Percentiles rank a stretch among this genome's conserved stretches.
Conservation (phyloP, 1,284 basidiomycete genomes). For the Sanghuangporus weigelae region DNA sequence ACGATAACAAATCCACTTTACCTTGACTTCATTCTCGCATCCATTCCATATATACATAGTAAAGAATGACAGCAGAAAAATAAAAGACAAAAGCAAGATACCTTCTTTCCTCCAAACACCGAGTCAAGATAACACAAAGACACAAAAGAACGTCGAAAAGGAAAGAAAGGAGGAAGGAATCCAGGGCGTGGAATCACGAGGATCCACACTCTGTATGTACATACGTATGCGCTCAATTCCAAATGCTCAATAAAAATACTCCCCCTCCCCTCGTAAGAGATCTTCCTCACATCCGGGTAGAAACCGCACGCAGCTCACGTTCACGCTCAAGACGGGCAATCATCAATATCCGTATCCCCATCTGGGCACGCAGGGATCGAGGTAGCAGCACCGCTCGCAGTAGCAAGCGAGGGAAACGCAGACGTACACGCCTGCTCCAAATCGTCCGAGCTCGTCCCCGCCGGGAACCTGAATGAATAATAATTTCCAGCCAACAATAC, state of each 20-base stretch:
- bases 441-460: conserved; percentile 12
- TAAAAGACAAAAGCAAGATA: too few relatives aligned
- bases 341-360: conserved; percentile 9
- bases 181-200: too few relatives aligned
- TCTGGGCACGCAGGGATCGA: conserved; percentile 15
- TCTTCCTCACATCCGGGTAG: not conserved
- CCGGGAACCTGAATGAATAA: conserved; percentile 9
- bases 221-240: not conserved
- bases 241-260: not conserved
- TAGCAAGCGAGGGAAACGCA: conserved; percentile 12
- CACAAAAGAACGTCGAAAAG: too few relatives aligned
- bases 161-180: too few relatives aligned
- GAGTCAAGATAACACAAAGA: too few relatives aligned
- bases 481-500: not conserved
- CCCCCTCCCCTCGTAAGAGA: not conserved
- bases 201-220: too few relatives aligned
- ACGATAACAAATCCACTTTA: too few relatives aligned
- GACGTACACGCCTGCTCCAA: conserved; percentile 12
- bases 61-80: too few relatives aligned
- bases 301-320: not conserved
- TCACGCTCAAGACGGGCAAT: conserved; percentile 14
- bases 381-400: conserved; percentile 1
- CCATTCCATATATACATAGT: too few relatives aligned
- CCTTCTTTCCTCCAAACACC: too few relatives aligned
- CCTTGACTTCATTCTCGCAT: too few relatives aligned